Conservation (phyloP, 768 basidiomycete genomes). For the Clathrus columnatus region DNA sequence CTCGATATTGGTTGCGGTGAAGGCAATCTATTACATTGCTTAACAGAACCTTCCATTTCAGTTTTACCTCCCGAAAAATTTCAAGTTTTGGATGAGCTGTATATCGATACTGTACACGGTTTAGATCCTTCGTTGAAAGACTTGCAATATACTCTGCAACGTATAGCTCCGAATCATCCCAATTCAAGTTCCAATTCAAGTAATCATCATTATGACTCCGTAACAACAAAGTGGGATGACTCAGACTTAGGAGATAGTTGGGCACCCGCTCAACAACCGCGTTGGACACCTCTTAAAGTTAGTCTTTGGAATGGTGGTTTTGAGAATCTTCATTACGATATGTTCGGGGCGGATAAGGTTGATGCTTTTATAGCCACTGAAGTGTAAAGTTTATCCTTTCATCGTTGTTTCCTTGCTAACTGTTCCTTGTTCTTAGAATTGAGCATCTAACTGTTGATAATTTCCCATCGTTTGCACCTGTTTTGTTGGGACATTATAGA, state of each 20-base stretch:
- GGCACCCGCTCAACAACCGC: conserved; percentile 19
- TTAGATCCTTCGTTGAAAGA: conserved; percentile 53
- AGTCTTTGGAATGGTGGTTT: conserved; percentile 72
- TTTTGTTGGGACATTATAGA: conserved; percentile 69
- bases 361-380: conserved; percentile 72
- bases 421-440: conserved; percentile 42
- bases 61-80: conserved; percentile 33
- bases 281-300: conserved; percentile 64
- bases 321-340: conserved; percentile 50
- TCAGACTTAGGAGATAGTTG: conserved; percentile 5
- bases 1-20: conserved; percentile 83
- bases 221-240: too few species aligned
- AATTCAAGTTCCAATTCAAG: conserved; percentile 15
- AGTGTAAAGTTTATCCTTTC: conserved; percentile 48
- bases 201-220: too few species aligned
- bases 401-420: neutral
- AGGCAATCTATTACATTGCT: conserved; percentile 59
- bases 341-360: conserved; percentile 43
- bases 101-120: conserved; percentile 49
- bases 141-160: conserved; percentile 45
- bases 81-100: conserved; percentile 37
- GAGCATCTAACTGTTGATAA: conserved; percentile 63
- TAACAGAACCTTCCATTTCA: conserved; percentile 72
- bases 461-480: conserved; percentile 54
- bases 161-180: conserved; percentile 33